Conservation (phyloP, 75 land plant species). For the Cryptomeria japonica region DNA sequence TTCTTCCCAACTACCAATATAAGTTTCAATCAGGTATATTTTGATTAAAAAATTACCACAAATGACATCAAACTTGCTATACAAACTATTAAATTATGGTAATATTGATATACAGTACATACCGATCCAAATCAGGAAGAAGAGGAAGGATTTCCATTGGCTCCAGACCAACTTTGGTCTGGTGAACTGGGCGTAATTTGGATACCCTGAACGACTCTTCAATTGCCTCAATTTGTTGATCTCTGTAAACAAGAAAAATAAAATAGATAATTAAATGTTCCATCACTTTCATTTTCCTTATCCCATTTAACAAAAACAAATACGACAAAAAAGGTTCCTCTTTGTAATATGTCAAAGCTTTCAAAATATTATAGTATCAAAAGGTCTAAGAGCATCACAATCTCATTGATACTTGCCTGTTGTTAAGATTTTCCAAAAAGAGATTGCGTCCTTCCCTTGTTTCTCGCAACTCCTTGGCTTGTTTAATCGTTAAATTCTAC, state of each 20-base stretch:
- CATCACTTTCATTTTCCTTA: not conserved
- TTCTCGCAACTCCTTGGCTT: constrained; percentile 91
- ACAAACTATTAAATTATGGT: not conserved
- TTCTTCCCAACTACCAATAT: constrained; percentile 64
- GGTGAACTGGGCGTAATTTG: constrained; percentile 76
- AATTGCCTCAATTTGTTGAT: constrained; percentile 81
- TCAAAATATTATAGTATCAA: not conserved
- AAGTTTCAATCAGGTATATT: not conserved
- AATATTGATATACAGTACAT: not conserved
- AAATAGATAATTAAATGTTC: not conserved
- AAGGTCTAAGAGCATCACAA: not conserved
- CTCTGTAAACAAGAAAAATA: constrained; percentile 45
- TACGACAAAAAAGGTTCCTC: not conserved
- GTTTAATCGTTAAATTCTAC: constrained; percentile 86
- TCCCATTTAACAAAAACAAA: not conserved
- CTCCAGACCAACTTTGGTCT: constrained; percentile 68
- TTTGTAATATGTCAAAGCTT: not conserved
- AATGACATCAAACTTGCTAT: not conserved
- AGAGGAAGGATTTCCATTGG: constrained; percentile 79
- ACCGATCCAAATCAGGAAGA: constrained; percentile 89
- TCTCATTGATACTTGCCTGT: constrained; percentile 49
- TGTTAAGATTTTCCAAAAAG: constrained; percentile 63
- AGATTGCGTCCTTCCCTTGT: constrained; percentile 61
- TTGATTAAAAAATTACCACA: not conserved
- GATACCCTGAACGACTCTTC: constrained; percentile 85